These are phyloP conservation scores for Tolypocladium tropicale DNA, from an alignment of 2,329 filamentous ascomycete species.

Conservation along the genomic window DNA sequence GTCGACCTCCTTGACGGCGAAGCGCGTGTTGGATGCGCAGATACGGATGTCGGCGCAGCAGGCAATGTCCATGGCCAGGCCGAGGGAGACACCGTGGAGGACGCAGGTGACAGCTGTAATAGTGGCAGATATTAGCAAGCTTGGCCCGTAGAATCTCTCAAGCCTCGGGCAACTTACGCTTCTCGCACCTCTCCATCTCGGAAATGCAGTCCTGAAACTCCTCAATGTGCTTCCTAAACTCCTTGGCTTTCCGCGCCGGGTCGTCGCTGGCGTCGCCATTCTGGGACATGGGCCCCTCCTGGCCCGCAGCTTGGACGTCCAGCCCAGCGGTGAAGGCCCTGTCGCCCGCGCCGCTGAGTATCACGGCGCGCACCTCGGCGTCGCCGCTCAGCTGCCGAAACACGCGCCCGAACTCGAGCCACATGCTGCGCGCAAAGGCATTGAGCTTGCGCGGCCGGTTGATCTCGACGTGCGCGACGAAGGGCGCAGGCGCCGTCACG, in stretches of 20 bases:
- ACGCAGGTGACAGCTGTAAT: constrained; percentile 64
- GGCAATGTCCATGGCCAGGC: constrained; percentile 66
- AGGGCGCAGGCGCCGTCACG: constrained; percentile 58
- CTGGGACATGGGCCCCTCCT: constrained; percentile 33
- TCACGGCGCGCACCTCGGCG: constrained; percentile 61
- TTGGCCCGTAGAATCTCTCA: background rate
- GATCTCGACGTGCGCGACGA: constrained; percentile 86
- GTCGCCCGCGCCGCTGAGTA: constrained; percentile 73
- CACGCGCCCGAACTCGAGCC: constrained; percentile 65
- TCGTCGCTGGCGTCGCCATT: constrained; percentile 32
- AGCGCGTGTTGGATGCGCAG: constrained; percentile 45
- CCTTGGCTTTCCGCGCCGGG: constrained; percentile 51
- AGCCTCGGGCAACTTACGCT: constrained; percentile 45
- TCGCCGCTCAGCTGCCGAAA: constrained; percentile 65
- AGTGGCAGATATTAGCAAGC: background rate
- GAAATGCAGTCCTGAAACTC: constrained; percentile 75
- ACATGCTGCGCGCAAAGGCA: constrained; percentile 76
- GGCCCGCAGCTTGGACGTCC: constrained; percentile 63
- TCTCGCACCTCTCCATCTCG: constrained; percentile 76
- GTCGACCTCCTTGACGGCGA: constrained; percentile 73
- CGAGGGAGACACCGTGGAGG: constrained; percentile 68
- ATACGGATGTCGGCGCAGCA: constrained; percentile 63
- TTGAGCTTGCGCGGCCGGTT: constrained; percentile 82
- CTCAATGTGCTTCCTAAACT: constrained; percentile 56
- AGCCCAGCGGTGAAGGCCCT: constrained; percentile 79